These are phyloP conservation scores for Nicotiana tomentosiformis DNA, from an alignment of 257 asterid species.

Conservation along the genomic window DNA sequence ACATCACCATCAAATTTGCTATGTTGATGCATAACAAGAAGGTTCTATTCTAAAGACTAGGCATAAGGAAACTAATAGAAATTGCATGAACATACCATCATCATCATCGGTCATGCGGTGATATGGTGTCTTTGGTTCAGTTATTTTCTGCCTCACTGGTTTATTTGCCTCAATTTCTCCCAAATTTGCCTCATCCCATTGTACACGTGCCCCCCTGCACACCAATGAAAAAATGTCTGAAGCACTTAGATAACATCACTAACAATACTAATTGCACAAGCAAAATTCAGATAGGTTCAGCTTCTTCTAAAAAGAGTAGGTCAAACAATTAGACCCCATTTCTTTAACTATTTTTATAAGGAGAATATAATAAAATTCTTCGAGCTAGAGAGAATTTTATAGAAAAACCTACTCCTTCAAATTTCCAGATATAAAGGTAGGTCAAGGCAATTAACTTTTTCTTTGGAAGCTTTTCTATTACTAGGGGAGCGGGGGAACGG, in stretches of 20 bases:
- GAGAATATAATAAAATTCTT: background rate
- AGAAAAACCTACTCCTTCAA: background rate
- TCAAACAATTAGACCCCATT: background rate
- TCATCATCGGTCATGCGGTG: constrained; percentile 75
- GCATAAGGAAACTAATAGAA: background rate
- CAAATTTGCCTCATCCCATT: constrained; percentile 80
- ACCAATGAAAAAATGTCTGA: constrained; percentile 10
- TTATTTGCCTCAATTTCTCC: constrained; percentile 92
- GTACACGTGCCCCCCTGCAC: constrained; percentile 56
- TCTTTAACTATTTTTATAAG: background rate
- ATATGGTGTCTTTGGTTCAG: constrained; percentile 95
- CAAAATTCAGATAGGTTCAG: background rate
- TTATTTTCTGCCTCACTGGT: constrained; percentile 90
- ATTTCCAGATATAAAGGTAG: background rate
- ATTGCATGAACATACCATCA: constrained; percentile 40
- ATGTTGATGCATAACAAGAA: background rate
- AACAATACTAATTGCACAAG: background rate
- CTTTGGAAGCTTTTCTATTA: no score
- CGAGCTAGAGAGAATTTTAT: background rate
- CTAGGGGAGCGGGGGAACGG: no score
- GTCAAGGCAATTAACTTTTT: no score
- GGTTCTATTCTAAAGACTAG: background rate
- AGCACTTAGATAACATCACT: background rate
- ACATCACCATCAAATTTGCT: background rate
- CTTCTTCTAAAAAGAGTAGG: background rate